Evolutionary conservation across 1,284 basidiomycete species (phyloP), one percentile per base, ranked within the genome.

Genomic region (Marasmius tenuissimus): DNA sequence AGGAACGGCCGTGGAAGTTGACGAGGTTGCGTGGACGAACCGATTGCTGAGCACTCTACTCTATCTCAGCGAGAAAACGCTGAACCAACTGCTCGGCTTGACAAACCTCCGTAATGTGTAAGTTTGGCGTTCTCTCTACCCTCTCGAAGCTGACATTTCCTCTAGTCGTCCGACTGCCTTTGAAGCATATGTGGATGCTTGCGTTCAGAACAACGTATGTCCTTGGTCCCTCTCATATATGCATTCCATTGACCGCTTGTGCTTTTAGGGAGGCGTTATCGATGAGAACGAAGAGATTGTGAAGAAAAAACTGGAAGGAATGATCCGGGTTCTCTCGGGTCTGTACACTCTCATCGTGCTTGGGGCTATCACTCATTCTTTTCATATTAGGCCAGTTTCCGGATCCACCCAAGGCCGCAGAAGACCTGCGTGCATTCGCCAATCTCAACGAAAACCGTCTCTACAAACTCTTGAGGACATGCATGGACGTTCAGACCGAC

Each of bases 11-110:
- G 52, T 42, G 4, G 88, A 91, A 22, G 77, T 89, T 10, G 88
- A 92, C 65, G 94, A 96, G 67, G 82, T 81, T 0, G 84, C 84
- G 0, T 98, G 96, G 96, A 92, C 91, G 0, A 93, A 97, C 67
- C 82, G 90, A 18, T 75, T 98, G 38, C 77, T 98, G 16, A 82
- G 84, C 20, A 89, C 91, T 1, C 88, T 95, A 81, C 81, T 82
- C 49, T 83, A 84, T 66, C 75, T 97, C n/a, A 86, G 90, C 62
- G 86, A 86, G 12, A 78, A 78, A 18, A 80, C 81, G 0, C 76
- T 87, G 48, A 84, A 83, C 54, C 78, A 81, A 0, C 70, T 97
- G 40, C 71, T 94, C 34, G 73, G 72, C 7, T 72, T 94, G 60
- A 87, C 88, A n/a, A 81, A 82, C 7, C 68, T 94, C 34, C 88